Evolutionary conservation across 139 green algal genomes (phyloP), one percentile per base, ranked within the genome.

Genomic region (Micromonas pusilla): DNA sequence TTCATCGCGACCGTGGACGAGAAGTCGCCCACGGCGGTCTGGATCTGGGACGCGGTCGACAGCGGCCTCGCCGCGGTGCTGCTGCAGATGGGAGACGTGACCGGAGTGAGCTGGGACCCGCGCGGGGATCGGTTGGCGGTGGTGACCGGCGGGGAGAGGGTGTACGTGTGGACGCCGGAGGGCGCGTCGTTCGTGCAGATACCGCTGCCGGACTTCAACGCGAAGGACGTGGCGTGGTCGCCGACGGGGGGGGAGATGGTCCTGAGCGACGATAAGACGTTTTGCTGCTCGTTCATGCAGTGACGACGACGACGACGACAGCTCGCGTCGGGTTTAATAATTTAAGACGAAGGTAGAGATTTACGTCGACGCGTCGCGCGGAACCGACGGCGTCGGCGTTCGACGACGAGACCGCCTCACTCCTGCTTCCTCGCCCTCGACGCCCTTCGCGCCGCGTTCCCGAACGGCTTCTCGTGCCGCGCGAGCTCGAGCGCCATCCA

Each of bases 141-240:
- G 1, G 85, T 79, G 20, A 84, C 84, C 1, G 90, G 87, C 2
- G 76, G 33, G 34, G 37, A 52, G 23, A 84, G 86, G n/a, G 80
- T 97, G 21, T 93, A 90, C 76, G 53, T 97, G 76, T 97, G 92
- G 92, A 89, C 88, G 0, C 86, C 90, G 1, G 78, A 88, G 0
- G 92, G 91, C 2, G 90, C 91, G 16, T 92, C 87, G 28, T 92
- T 92, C 64, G 88, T 92, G 77, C 88, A 93, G 76, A 81, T 96
- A 0, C 91, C 92, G 1, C 79, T 95, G 52, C 60, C 84, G 2
- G 79, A 71, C 26, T 93, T 97, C 77, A 72, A 84, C 28, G 90
- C 85, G 16, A 21, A 23, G 3, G 57, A 76, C 5, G 20, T 92
- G 25, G 1, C 28, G 30, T 96, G 91, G 91, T 82, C 79, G 52